Percentiles rank a stretch among this genome's conserved stretches.
These are phyloP conservation scores for slime mould (Dictyostelium discoideum) DNA, from an alignment of 78 protist genomes.

Conservation along the genomic window DNA sequence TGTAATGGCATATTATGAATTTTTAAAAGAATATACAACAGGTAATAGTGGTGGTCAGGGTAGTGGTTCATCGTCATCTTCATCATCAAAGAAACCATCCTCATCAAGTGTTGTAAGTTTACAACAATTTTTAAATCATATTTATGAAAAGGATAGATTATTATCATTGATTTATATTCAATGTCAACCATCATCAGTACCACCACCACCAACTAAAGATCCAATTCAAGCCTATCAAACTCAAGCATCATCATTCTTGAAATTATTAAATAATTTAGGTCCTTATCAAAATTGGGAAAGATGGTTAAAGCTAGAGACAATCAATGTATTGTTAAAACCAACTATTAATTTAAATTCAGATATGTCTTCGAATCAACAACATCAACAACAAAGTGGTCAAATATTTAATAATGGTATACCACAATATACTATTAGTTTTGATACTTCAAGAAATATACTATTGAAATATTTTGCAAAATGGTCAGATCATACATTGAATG, in stretches of 20 bases:
- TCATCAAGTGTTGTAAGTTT: constrained; percentile 13
- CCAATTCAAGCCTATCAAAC: constrained; percentile 74
- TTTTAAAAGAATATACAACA: constrained; percentile 56
- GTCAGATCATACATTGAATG: constrained; percentile 38
- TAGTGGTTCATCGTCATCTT: neutral
- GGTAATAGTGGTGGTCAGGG: neutral
- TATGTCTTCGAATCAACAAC: neutral
- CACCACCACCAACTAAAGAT: constrained; percentile 37
- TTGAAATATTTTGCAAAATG: constrained; percentile 33
- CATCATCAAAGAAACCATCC: neutral
- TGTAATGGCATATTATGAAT: constrained; percentile 73
- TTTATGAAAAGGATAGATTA: constrained; percentile 47
- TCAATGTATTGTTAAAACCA: constrained; percentile 37
- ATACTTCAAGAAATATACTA: constrained; percentile 26
- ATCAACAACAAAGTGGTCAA: neutral
- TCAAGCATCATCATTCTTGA: constrained; percentile 43
- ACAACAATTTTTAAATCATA: constrained; percentile 25
- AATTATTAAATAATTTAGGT: constrained; percentile 41
- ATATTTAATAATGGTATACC: constrained; percentile 14
- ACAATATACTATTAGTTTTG: constrained; percentile 31
- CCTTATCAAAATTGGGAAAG: constrained; percentile 39
- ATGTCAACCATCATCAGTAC: constrained; percentile 74
- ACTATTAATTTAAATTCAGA: neutral
- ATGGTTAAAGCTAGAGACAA: constrained; percentile 46
- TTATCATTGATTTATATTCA: constrained; percentile 34